Conservation (phyloP, 73 alveolate genomes). For the Paramecium sexaurelia region DNA sequence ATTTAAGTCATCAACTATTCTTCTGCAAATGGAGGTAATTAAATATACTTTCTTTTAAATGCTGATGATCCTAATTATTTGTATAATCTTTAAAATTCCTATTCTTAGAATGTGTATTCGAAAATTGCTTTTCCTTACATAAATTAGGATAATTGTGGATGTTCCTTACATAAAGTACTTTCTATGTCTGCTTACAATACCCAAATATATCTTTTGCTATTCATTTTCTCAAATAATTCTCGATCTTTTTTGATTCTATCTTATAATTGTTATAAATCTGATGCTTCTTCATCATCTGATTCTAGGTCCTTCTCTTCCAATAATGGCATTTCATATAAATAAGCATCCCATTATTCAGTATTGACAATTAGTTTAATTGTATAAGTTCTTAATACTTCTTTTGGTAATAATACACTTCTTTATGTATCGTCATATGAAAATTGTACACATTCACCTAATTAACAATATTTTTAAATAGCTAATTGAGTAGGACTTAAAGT, state of each 20-base stretch:
- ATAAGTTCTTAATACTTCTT: neutral
- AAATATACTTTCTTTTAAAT: neutral
- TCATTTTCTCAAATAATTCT: constrained; percentile 52
- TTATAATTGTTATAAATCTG: constrained; percentile 36
- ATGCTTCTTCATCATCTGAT: constrained; percentile 50
- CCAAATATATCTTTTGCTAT: constrained; percentile 35
- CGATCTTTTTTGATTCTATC: constrained; percentile 50
- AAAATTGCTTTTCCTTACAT: constrained; percentile 40
- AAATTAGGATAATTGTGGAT: constrained; percentile 28
- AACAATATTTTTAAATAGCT: constrained; percentile 37
- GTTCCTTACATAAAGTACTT: constrained; percentile 48
- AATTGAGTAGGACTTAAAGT: neutral
- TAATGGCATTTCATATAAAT: constrained; percentile 45
- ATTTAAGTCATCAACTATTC: constrained; percentile 33
- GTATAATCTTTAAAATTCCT: constrained; percentile 10
- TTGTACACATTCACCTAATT: constrained; percentile 57
- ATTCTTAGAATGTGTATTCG: constrained; percentile 31
- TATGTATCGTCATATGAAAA: neutral
- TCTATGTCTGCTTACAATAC: constrained; percentile 29
- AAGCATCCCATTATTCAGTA: constrained; percentile 51
- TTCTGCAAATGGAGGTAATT: constrained; percentile 11
- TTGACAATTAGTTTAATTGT: neutral
- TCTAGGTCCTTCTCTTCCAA: constrained; percentile 46
- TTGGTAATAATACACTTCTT: constrained; percentile 20
- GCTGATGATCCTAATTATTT: constrained; percentile 34